These are phyloP conservation scores for Hypoxylon rickii DNA, from an alignment of 495 filamentous ascomycete species.

Conservation along the genomic window DNA sequence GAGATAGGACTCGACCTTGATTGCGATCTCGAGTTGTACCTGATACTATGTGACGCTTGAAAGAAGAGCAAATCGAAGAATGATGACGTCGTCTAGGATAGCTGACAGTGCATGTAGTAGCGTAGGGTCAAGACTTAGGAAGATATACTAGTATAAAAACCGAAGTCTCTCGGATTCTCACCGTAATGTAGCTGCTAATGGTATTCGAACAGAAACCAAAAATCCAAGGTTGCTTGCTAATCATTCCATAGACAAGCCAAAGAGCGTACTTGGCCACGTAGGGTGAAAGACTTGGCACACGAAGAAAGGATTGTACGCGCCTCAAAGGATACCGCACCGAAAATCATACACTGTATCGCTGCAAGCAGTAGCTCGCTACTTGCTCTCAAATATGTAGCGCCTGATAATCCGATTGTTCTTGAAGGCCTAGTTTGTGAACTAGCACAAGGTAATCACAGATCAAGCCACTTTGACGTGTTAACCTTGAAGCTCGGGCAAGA, in stretches of 20 bases:
- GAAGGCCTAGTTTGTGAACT: background rate
- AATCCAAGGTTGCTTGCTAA: slow-evolving; percentile 19
- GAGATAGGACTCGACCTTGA: background rate
- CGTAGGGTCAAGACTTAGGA: slow-evolving; percentile 5
- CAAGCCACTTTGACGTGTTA: too few species aligned
- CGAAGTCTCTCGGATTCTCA: slow-evolving; percentile 19
- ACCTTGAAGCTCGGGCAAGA: background rate
- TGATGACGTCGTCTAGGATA: background rate
- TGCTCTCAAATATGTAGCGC: too few species aligned
- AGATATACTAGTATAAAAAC: slow-evolving; percentile 1
- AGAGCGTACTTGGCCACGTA: slow-evolving; percentile 13
- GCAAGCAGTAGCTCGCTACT: slow-evolving; percentile 1
- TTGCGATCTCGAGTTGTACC: background rate
- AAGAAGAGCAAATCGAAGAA: background rate
- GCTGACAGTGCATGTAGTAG: background rate
- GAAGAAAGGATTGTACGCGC: slow-evolving; percentile 5
- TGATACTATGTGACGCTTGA: background rate
- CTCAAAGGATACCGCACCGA: background rate
- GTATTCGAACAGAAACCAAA: slow-evolving; percentile 14
- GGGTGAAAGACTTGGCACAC: slow-evolving; percentile 22
- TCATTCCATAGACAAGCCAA: slow-evolving; percentile 18
- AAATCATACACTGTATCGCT: slow-evolving; percentile 9
- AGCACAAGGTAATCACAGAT: too few species aligned
- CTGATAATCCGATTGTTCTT: too few species aligned
- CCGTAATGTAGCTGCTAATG: slow-evolving; percentile 12